Percentiles rank a stretch among this genome's conserved stretches.
phyloP scores from a whole-genome alignment of 2,329 filamentous ascomycete genomes.

The Ascocoryne sarcoides region DNA sequence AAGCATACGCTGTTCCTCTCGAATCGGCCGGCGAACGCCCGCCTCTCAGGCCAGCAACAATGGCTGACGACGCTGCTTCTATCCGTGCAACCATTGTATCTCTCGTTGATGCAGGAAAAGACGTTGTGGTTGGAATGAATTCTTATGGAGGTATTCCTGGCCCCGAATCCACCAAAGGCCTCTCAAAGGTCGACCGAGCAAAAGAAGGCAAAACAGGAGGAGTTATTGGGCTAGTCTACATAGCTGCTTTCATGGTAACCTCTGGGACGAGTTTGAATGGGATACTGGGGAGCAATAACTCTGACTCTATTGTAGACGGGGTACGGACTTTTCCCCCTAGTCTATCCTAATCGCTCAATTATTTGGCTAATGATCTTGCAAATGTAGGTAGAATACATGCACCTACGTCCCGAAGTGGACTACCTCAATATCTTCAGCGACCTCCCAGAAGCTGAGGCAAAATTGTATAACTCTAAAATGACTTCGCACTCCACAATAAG shows the following conservation, averaged over 20 bases:
- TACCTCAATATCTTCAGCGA: conserved; percentile 8
- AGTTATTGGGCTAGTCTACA: conserved; percentile 18
- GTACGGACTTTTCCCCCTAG: no score
- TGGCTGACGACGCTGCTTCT: conserved; percentile 31
- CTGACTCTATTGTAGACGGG: not conserved
- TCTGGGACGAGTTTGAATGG: conserved; percentile 3
- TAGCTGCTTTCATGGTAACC: conserved; percentile 5
- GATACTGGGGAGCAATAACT: conserved; percentile 1
- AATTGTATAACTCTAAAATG: conserved; percentile 3
- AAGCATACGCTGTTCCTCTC: conserved; percentile 2
- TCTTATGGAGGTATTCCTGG: conserved; percentile 32
- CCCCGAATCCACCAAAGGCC: conserved; percentile 28
- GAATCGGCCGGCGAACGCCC: conserved; percentile 7
- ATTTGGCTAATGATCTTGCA: no score
- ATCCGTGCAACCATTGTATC: conserved; percentile 26
- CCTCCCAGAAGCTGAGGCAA: conserved; percentile 2
- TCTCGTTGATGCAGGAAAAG: conserved; percentile 25
- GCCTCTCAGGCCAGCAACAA: conserved; percentile 12
- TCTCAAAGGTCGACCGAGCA: conserved; percentile 29
- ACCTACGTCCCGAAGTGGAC: not conserved
- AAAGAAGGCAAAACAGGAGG: conserved; percentile 33
- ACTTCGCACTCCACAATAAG: conserved; percentile 3
- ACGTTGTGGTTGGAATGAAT: conserved; percentile 32
- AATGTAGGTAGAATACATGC: no score
- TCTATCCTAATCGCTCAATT: no score